Conservation (phyloP, 2,329 filamentous ascomycete genomes). For the Basipetospora sp. region DNA sequence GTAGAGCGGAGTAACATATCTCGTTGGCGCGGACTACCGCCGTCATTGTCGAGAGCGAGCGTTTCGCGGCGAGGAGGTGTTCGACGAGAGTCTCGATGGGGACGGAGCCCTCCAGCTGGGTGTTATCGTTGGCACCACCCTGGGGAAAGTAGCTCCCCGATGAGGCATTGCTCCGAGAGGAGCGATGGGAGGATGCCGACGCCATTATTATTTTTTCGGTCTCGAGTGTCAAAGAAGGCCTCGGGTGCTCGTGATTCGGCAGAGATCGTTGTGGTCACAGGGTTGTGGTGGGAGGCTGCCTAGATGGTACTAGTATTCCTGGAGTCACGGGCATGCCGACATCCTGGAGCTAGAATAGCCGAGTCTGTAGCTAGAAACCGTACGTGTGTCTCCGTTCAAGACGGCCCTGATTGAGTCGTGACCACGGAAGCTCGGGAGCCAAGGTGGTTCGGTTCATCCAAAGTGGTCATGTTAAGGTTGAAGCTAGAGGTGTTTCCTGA, state of each 20-base stretch:
- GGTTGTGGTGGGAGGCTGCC: too few relatives aligned
- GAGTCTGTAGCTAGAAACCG: too few relatives aligned
- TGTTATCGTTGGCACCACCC: not conserved
- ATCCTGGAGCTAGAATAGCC: too few relatives aligned
- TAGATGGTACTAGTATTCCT: too few relatives aligned
- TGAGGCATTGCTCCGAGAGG: slow-evolving; percentile 2
- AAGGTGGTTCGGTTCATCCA: not conserved
- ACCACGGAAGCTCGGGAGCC: too few relatives aligned
- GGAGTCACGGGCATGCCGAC: too few relatives aligned
- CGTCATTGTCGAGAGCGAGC: slow-evolving; percentile 68
- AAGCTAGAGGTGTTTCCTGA: not conserved
- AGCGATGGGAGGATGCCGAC: slow-evolving; percentile 3
- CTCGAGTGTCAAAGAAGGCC: too few relatives aligned
- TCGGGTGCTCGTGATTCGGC: too few relatives aligned
- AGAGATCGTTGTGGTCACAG: too few relatives aligned
- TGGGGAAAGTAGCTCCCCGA: not conserved
- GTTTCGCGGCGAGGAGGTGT: slow-evolving; percentile 74
- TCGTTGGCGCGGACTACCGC: slow-evolving; percentile 78
- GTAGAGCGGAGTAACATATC: slow-evolving; percentile 61
- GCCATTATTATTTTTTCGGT: too few relatives aligned
- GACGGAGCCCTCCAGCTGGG: not conserved
- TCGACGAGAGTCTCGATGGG: slow-evolving; percentile 56
- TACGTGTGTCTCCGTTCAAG: too few relatives aligned
- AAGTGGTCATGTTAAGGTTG: slow-evolving; percentile 4
- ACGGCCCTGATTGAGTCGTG: too few relatives aligned